Evolutionary conservation across 225 moss, liverwort and hornwort species (phyloP).

Genomic region (Pseudisothecium myosuroides): DNA sequence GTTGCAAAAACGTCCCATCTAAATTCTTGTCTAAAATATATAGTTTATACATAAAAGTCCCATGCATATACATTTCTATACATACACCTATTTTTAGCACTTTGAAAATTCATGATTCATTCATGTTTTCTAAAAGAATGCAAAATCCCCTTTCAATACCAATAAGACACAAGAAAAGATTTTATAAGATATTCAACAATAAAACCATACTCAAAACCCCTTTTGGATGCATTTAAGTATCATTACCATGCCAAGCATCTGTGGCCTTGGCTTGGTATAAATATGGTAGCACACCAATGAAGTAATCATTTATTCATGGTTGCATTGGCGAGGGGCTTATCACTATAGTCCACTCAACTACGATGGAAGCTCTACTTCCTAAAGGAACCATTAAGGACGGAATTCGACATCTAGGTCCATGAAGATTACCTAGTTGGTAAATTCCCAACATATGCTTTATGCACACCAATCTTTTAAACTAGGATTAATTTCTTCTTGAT

Average conservation of each 20-base stretch:
- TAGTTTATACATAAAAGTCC: rapidly evolving
- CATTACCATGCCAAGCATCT: rapidly evolving
- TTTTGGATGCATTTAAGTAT: rapidly evolving
- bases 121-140: rapidly evolving
- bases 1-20: not conserved
- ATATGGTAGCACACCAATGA: not conserved
- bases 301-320: too few relatives aligned
- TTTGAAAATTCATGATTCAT: not conserved
- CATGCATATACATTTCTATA: rapidly evolving
- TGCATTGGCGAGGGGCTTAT: rapidly evolving
- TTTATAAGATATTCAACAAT: not conserved
- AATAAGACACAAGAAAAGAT: not conserved
- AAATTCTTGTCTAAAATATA: not conserved
- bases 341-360: not conserved
- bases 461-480: rapidly evolving
- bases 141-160: not conserved
- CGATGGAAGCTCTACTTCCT: rapidly evolving
- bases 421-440: not conserved
- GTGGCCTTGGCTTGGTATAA: rapidly evolving
- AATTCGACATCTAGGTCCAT: not conserved
- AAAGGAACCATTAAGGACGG: rapidly evolving
- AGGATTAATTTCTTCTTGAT: not conserved
- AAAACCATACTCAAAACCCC: rapidly evolving
- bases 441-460: rapidly evolving
- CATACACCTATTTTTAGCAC: not conserved